phyloP scores from a whole-genome alignment of 306 rosid genomes.

The Cucurbita argyrosperma region DNA sequence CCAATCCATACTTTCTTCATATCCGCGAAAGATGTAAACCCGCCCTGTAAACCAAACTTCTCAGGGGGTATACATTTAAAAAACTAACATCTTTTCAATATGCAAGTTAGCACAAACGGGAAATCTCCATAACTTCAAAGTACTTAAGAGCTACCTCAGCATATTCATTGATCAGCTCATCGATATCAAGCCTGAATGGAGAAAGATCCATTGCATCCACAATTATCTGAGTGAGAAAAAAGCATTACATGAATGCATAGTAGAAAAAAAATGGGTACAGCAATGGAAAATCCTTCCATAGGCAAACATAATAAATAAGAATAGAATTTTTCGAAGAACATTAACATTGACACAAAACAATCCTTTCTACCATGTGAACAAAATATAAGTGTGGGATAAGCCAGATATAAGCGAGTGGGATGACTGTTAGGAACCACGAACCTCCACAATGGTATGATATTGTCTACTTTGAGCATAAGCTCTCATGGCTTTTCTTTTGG shows the following conservation, averaged over 20 bases:
- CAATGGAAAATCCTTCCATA: neutral
- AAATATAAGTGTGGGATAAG: neutral
- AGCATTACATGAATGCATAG: neutral
- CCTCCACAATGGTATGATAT: too few relatives aligned
- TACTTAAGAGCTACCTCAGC: conserved; percentile 21
- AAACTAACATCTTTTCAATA: neutral
- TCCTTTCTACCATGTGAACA: neutral
- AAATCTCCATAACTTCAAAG: conserved; percentile 8
- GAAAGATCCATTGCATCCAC: conserved; percentile 25
- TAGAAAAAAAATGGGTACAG: neutral
- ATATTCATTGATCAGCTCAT: conserved; percentile 54
- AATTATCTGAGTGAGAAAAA: neutral
- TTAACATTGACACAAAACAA: neutral
- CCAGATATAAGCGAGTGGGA: neutral
- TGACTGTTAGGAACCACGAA: neutral
- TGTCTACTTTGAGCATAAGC: too few relatives aligned
- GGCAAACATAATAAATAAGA: neutral
- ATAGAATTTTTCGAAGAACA: neutral
- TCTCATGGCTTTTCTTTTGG: too few relatives aligned
- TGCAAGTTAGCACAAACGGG: neutral
- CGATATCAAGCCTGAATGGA: conserved; percentile 52
- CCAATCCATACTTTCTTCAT: conserved; percentile 76
- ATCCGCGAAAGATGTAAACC: conserved; percentile 38
- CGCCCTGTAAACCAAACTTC: conserved; percentile 28
- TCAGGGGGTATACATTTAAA: neutral